Base-by-base conservation (phyloP, 73 alveolate species). In the Tetrahymena borealis region DNA sequence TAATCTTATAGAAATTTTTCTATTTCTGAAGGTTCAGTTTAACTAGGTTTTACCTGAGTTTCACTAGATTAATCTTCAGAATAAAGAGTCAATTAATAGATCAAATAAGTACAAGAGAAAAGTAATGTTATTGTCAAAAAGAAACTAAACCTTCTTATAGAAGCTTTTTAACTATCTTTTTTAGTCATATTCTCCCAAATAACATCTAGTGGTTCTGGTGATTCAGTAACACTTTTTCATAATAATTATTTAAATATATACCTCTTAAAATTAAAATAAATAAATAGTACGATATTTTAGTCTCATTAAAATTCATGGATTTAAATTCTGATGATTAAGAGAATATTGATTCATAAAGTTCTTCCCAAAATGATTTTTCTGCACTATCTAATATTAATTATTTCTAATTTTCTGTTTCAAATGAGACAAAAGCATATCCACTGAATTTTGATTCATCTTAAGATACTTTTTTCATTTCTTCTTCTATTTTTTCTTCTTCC, bases 131-230 rank as follows among this genome's bases (percentile, higher is more conserved):
- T 28, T 5, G 95, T 92, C 5, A 93, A 79, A 37, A 92, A 32
- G 38, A 37, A 35, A 6, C 91, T 92, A 79, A 92, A 32, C 33
- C 28, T 20, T 36, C 94, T 33, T 7, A 79, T 78, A 7, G 16
- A 33, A 7, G 40, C 39, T 33, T 92, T 92, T 85, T 78, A 37
- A n/a, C 24, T 35, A 78, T 35, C 38, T 11, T 90, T 38, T 18
- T 38, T 38, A 7, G 90, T 90, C 33, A 92, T 37, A 92, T 92
- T 78, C 20, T 92, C 95, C 94, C 95, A 92, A 9, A 79, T 79
- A 7, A 92, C 31, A 35, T 94, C 97, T 10, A 94, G 39, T 11
- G 97, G 97, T 38, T 94, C 97, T 20, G 97, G 97, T 20, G 97
- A 96, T 37, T 78, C 92, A 20, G 41, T 35, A 28, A 92, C 92